Conservation (phyloP, 208 protist genomes). For the Entamoeba moshkovskii region DNA sequence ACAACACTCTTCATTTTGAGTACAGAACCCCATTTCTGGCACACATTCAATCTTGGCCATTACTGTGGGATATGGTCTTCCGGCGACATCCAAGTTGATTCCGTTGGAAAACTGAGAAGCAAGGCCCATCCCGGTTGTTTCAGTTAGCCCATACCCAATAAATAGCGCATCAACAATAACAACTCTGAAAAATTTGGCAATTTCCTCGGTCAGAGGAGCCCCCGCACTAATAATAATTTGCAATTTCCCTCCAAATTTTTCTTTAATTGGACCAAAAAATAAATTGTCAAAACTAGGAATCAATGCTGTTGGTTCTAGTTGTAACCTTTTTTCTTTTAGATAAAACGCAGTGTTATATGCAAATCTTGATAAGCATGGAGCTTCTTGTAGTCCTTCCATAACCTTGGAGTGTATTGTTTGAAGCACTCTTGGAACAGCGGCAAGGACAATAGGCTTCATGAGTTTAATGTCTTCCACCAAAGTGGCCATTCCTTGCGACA, state of each 20-base stretch:
- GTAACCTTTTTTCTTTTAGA: not conserved
- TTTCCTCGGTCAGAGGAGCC: not conserved
- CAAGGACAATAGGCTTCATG: not conserved
- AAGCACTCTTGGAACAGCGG: conserved; percentile 10
- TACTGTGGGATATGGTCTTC: not conserved
- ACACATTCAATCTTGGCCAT: not conserved
- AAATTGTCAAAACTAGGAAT: not conserved
- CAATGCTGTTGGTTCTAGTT: not conserved
- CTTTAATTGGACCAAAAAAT: not conserved
- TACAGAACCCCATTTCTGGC: conserved; percentile 2
- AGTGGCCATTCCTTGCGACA: not conserved
- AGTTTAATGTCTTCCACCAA: conserved; percentile 11
- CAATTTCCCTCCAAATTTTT: conserved; percentile 19
- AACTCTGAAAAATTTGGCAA: conserved; percentile 12
- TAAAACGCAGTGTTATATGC: not conserved
- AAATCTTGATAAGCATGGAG: not conserved
- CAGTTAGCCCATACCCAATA: conserved; percentile 19
- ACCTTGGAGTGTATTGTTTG: not conserved
- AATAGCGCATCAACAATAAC: not conserved
- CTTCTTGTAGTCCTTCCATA: not conserved
- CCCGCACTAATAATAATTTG: conserved; percentile 13
- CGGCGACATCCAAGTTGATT: not conserved
- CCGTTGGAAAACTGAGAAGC: not conserved
- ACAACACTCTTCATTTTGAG: not conserved
- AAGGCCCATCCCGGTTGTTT: not conserved